Conservation (phyloP, 1,284 basidiomycete genomes). For the Sanghuangporus sanghuang region DNA sequence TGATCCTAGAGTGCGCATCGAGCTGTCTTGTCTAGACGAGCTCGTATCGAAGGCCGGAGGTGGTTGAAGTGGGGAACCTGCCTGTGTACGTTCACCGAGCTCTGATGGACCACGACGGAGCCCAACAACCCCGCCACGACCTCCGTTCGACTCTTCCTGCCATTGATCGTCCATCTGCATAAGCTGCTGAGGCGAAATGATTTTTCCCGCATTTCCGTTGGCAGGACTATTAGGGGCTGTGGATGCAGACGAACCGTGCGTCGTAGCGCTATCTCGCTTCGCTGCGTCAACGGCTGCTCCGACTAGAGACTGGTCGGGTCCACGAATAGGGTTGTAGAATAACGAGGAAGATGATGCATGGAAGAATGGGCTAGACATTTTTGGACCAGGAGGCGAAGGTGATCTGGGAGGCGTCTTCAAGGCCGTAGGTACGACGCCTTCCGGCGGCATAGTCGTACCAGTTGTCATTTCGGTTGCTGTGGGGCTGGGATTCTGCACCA, state of each 20-base stretch:
- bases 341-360: constrained; percentile 17
- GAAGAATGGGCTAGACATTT: constrained; percentile 14
- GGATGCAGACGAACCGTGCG: constrained; percentile 10
- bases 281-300: constrained; percentile 2
- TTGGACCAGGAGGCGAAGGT: constrained; percentile 11
- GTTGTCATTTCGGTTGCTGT: constrained; percentile 7
- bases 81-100: constrained; percentile 12
- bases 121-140: not conserved
- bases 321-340: constrained; percentile 18
- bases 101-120: constrained; percentile 10
- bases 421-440: constrained; percentile 16
- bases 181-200: constrained; percentile 12
- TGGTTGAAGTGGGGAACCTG: constrained; percentile 14
- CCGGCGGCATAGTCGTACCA: constrained; percentile 6
- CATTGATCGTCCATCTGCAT: constrained; percentile 17
- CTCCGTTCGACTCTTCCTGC: constrained; percentile 7
- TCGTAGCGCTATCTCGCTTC: constrained; percentile 17
- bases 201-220: constrained; percentile 7
- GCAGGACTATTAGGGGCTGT: constrained; percentile 1
- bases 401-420: constrained; percentile 9
- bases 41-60: constrained; percentile 4
- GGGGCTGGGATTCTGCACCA: constrained; percentile 7
- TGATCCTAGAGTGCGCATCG: constrained; percentile 11
- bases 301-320: constrained; percentile 14
- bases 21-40: not conserved